Conservation (phyloP, 1,139 yeast species). For the Kodamaea sp. region DNA sequence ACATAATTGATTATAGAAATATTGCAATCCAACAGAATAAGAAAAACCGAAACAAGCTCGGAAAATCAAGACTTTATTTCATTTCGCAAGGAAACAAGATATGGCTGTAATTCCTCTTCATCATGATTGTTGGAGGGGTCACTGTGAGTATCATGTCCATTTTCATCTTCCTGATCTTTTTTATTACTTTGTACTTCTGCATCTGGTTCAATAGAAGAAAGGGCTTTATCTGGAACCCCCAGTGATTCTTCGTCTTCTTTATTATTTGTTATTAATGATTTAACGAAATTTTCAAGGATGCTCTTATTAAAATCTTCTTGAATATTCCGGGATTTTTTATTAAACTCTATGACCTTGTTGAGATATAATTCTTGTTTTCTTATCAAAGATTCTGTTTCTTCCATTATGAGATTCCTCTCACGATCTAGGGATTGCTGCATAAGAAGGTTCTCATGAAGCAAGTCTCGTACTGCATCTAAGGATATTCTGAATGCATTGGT, state of each 20-base stretch:
- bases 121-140: background rate
- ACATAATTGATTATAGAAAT: too few relatives aligned
- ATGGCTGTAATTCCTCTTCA: constrained; percentile 2
- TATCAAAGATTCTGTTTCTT: constrained; percentile 11
- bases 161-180: too few relatives aligned
- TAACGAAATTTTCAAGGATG: background rate
- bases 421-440: constrained; percentile 3
- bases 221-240: background rate
- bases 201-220: too few relatives aligned
- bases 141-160: too few relatives aligned
- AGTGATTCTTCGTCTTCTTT: constrained; percentile 1
- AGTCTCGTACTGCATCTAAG: background rate
- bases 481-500: background rate
- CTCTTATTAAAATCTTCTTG: constrained; percentile 3
- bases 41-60: too few relatives aligned
- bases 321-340: constrained; percentile 1
- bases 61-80: background rate
- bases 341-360: constrained; percentile 7
- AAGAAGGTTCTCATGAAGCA: background rate
- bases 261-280: constrained; percentile 1
- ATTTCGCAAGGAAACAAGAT: constrained; percentile 3
- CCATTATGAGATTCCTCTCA: constrained; percentile 4
- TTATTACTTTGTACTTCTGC: too few relatives aligned
- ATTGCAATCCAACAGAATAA: too few relatives aligned
- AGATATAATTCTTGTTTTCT: constrained; percentile 8